Base-by-base conservation (phyloP, 441 rosid genomes). In the Pelargonium cotyledonis region DNA sequence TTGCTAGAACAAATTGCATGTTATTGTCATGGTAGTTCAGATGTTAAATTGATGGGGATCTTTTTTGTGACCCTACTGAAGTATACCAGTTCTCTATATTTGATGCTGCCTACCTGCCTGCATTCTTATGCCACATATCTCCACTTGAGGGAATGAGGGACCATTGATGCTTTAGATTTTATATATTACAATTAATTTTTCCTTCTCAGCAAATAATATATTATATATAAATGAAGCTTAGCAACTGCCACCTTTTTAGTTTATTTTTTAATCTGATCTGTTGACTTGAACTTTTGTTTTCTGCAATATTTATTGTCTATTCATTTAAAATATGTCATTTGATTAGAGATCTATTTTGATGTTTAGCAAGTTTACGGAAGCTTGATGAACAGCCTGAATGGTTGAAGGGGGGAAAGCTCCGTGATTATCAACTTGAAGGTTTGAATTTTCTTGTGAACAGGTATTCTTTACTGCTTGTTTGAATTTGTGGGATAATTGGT, bases 351-450 rank as follows among this genome's bases (percentile, higher is more conserved):
- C 23, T 63, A 40, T 63, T 63, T 69, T 66, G 15, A 11, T 71
- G 65, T 73, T 71, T 79, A 96, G 99, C 85, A 80, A 91, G 89
- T 82, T 84, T 96, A 73, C 80, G 98, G 80, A 96, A 91, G 92
- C 98, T 96, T 83, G 96, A 96, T 58, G 90, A 96, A 78, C 99
- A 96, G 76, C 99, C 99, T 47, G 97, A 85, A 75, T 96, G 99
- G 99, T 81, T 96, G 72, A 85, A 75, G 79, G 99, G 95, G 72
- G 99, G 99, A 78, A 93, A 85, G 73, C 97, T 96, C 73, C 99
- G 98, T 75, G 99, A 96, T 82, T 96, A 93, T 82, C 99, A 96
- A 77, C 89, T 96, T 49, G 97, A 93, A 81, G 99, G 99, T 77
- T 79, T 96, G 79, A 96, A 93, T 81, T 96, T 96, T 79, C 97